A percentile compares a stretch with the other conserved stretches of the same genome.
These are phyloP conservation scores for Nicotiana rustica DNA, from an alignment of 305 asterid species.

Conservation along the genomic window DNA sequence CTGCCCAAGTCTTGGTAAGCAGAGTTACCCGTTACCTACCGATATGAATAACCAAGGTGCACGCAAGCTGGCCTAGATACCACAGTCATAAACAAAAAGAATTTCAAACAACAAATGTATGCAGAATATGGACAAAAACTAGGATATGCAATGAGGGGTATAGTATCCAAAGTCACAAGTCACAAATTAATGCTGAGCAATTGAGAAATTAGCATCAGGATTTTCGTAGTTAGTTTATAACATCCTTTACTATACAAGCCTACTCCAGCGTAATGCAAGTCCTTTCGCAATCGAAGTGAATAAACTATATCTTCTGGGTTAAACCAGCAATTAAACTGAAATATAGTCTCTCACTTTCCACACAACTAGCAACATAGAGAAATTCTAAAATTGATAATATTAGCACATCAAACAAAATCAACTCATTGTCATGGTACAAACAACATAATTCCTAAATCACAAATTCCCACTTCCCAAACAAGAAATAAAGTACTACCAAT, in stretches of 20 bases:
- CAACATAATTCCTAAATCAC: background rate
- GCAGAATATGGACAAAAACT: background rate
- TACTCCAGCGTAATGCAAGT: constrained; percentile 11
- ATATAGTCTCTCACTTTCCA: background rate
- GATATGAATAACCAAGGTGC: too few relatives aligned
- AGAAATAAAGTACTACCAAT: background rate
- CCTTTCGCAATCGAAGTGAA: background rate
- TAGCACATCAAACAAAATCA: background rate
- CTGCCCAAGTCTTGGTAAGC: too few relatives aligned
- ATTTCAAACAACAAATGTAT: background rate
- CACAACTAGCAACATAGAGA: background rate
- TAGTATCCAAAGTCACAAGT: background rate
- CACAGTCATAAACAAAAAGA: background rate
- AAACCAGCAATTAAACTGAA: background rate
- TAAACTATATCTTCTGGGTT: constrained; percentile 10
- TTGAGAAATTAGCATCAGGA: constrained; percentile 10
- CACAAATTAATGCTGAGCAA: background rate
- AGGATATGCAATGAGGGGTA: background rate
- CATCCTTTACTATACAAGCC: constrained; percentile 18
- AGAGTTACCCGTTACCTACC: too few relatives aligned
- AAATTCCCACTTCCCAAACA: background rate
- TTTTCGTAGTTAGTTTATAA: constrained; percentile 4
- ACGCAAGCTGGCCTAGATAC: too few relatives aligned
- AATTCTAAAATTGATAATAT: background rate
- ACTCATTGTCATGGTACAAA: background rate